Conservation (phyloP, 108 stramenopile genomes). For the Skeletonema tropicum region DNA sequence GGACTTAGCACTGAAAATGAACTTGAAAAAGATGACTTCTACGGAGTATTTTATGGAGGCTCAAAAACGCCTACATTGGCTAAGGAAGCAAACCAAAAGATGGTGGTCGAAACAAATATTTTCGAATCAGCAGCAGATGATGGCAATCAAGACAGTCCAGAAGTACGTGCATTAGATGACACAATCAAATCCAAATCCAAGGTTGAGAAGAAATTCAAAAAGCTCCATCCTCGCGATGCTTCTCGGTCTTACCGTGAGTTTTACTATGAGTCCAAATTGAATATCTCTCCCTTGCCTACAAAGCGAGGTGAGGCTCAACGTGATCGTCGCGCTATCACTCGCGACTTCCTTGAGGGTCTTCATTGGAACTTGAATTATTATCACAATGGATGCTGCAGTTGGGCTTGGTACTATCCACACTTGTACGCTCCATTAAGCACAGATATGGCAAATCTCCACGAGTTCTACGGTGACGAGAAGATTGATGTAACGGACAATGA, state of each 20-base stretch:
- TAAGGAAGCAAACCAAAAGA: slow-evolving; percentile 64
- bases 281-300: slow-evolving; percentile 54
- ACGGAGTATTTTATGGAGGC: slow-evolving; percentile 72
- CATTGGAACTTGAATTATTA: slow-evolving; percentile 97
- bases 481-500: slow-evolving; percentile 57
- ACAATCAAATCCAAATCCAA: slow-evolving; percentile 39
- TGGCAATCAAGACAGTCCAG: slow-evolving; percentile 4
- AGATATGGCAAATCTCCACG: slow-evolving; percentile 88
- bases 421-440: slow-evolving; percentile 94
- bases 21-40: slow-evolving; percentile 74
- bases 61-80: slow-evolving; percentile 70
- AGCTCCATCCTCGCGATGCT: slow-evolving; percentile 65
- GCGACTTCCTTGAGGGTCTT: slow-evolving; percentile 91
- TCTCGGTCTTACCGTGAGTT: slow-evolving; percentile 90
- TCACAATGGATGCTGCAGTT: slow-evolving; percentile 93
- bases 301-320: slow-evolving; percentile 58
- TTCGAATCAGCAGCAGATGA: slow-evolving; percentile 9
- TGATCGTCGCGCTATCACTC: slow-evolving; percentile 76
- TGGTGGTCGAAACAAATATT: slow-evolving; percentile 38
- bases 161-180: slow-evolving; percentile 25
- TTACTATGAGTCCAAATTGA: slow-evolving; percentile 95
- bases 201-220: slow-evolving; percentile 63
- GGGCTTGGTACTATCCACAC: slow-evolving; percentile 99
- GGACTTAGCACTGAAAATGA: slow-evolving; percentile 74
- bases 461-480: slow-evolving; percentile 72